These are phyloP conservation scores for Cenococcum geophilum DNA, from an alignment of 495 filamentous ascomycete species.

Conservation along the genomic window DNA sequence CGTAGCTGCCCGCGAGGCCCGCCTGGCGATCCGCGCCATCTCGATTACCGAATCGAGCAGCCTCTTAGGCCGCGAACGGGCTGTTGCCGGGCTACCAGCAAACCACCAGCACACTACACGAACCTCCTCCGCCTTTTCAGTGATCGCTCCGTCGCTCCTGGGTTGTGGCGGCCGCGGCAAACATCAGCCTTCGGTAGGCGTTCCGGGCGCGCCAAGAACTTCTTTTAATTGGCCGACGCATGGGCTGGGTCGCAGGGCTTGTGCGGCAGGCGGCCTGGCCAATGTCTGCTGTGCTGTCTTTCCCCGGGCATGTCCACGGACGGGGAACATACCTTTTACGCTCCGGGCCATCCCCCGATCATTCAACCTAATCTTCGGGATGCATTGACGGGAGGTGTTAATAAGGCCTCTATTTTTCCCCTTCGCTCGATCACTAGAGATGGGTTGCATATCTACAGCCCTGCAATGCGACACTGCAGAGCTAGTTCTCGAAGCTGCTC, in stretches of 20 bases:
- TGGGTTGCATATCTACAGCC: not conserved
- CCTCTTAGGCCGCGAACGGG: not conserved
- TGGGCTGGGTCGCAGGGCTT: not conserved
- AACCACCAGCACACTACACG: not conserved
- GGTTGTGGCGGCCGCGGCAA: not conserved
- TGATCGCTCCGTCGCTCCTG: too few species aligned
- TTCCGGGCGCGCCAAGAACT: not conserved
- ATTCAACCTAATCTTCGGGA: not conserved
- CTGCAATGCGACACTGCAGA: slow-evolving; percentile 3
- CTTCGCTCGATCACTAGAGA: too few species aligned
- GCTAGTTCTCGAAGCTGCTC: not conserved
- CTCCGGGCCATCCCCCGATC: not conserved
- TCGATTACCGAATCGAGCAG: not conserved
- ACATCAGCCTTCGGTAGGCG: slow-evolving; percentile 5
- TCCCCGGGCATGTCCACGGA: slow-evolving; percentile 5
- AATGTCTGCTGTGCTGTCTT: not conserved
- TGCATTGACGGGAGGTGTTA: not conserved
- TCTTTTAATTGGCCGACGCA: not conserved
- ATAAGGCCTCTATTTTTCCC: not conserved
- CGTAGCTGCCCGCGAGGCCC: not conserved
- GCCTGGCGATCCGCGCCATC: not conserved
- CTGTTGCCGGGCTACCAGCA: not conserved
- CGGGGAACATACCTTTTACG: not conserved
- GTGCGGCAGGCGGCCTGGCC: not conserved
- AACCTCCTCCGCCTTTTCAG: too few species aligned